Conservation (phyloP, 345 rosid species). For the Populus pruinosa region DNA sequence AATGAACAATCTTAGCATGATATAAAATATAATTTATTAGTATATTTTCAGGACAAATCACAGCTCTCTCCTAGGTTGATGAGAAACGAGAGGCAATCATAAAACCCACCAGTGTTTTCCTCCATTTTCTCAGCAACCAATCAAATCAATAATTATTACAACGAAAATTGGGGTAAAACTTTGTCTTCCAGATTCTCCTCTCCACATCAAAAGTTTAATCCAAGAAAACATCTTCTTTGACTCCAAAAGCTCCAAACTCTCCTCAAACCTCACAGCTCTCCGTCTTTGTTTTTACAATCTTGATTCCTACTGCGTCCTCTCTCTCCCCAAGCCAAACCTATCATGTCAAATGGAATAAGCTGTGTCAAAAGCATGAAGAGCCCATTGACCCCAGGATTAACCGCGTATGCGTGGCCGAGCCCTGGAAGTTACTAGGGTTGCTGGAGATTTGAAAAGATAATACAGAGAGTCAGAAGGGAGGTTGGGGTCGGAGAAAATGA, state of each 20-base stretch:
- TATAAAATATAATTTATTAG: too few relatives aligned
- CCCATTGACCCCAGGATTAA: constrained; percentile 17
- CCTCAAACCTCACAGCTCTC: constrained; percentile 21
- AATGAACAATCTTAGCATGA: too few relatives aligned
- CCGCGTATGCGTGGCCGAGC: constrained; percentile 17
- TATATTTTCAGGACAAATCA: too few relatives aligned
- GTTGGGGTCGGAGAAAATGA: constrained; percentile 12
- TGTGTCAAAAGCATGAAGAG: constrained; percentile 29
- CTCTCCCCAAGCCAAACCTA: constrained; percentile 22
- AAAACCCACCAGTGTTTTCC: not conserved
- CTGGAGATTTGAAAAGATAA: constrained; percentile 14
- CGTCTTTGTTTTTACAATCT: constrained; percentile 30
- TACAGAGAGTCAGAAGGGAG: constrained; percentile 23
- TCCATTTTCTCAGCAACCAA: not conserved
- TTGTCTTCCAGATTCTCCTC: constrained; percentile 20
- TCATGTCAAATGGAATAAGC: constrained; percentile 21
- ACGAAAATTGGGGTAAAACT: constrained; percentile 31
- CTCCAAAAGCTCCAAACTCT: constrained; percentile 13
- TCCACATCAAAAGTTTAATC: constrained; percentile 14
- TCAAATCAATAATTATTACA: too few relatives aligned
- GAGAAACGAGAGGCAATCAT: not conserved
- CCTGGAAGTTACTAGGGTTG: constrained; percentile 2
- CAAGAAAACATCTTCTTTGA: constrained; percentile 33
- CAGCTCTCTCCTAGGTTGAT: too few relatives aligned
- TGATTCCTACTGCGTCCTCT: constrained; percentile 23